Evolutionary conservation across 2,329 filamentous ascomycete species (phyloP).

Genomic region (Aureobasidium sp.): DNA sequence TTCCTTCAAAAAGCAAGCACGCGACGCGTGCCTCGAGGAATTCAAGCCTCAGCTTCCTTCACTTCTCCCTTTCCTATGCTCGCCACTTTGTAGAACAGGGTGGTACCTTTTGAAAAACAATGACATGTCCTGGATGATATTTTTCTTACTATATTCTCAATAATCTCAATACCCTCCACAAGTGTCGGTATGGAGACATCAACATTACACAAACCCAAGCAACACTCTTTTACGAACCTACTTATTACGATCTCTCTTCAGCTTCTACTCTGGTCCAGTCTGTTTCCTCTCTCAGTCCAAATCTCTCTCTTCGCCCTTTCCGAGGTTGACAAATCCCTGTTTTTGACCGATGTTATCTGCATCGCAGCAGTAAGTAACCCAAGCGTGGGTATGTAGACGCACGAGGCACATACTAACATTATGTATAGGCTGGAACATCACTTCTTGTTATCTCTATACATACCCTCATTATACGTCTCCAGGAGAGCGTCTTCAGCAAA

Average conservation of each 20-base stretch:
- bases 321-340: neutral
- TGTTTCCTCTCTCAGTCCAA: neutral
- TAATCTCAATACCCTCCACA: neutral
- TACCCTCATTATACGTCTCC: neutral
- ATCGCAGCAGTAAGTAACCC: neutral
- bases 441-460: neutral
- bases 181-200: neutral
- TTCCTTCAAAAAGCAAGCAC: slow-evolving; percentile 9
- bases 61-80: neutral
- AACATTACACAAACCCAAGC: neutral
- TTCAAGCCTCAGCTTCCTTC: neutral
- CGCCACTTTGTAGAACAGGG: neutral
- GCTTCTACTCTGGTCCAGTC: slow-evolving; percentile 1
- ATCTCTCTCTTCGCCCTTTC: neutral
- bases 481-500: neutral
- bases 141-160: neutral
- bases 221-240: neutral
- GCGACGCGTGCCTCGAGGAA: slow-evolving; percentile 6
- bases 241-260: neutral
- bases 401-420: neutral
- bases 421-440: neutral
- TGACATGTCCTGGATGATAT: slow-evolving; percentile 1
- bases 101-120: neutral
- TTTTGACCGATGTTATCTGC: neutral
- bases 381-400: neutral